A percentile compares a stretch with the other conserved stretches of the same genome.
Evolutionary conservation across 805 yeast genomes (phyloP).

Genomic region (Starmerella kuoi): DNA sequence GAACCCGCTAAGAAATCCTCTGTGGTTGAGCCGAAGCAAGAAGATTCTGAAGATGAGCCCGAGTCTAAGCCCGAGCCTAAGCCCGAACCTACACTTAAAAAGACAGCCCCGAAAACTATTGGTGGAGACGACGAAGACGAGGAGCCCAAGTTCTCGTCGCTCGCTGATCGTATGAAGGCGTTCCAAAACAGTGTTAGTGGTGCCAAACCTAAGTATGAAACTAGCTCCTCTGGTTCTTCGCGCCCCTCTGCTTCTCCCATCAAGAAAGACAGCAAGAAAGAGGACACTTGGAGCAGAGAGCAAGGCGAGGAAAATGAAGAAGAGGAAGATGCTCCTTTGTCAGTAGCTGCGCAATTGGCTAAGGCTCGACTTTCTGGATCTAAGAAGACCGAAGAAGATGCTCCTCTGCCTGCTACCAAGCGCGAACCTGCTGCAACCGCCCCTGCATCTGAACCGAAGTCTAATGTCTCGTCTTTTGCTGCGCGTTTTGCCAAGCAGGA

Average conservation of each 20-base stretch:
- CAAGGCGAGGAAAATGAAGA: conserved; percentile 1
- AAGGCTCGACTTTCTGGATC: conserved; percentile 10
- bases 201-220: conserved; percentile 22
- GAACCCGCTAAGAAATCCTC: neutral
- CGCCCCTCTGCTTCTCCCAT: neutral
- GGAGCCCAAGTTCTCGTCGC: conserved; percentile 21
- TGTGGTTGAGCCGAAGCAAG: neutral
- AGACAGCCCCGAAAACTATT: neutral
- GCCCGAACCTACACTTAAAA: neutral
- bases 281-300: neutral
- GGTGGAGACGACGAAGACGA: conserved; percentile 16
- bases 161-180: conserved; percentile 25
- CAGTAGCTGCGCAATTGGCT: conserved; percentile 20
- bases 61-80: neutral
- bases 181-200: conserved; percentile 21
- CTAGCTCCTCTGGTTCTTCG: neutral
- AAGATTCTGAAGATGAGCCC: neutral
- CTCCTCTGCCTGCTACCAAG: neutral
- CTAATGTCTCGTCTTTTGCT: conserved; percentile 15
- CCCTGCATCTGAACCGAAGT: conserved; percentile 9
- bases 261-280: neutral
- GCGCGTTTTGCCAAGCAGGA: conserved; percentile 17
- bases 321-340: conserved; percentile 13
- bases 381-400: conserved; percentile 2
- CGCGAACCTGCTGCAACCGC: neutral